Conservation (phyloP, 1,284 basidiomycete genomes). For the Sporisorium iseilematis-ciliati region DNA sequence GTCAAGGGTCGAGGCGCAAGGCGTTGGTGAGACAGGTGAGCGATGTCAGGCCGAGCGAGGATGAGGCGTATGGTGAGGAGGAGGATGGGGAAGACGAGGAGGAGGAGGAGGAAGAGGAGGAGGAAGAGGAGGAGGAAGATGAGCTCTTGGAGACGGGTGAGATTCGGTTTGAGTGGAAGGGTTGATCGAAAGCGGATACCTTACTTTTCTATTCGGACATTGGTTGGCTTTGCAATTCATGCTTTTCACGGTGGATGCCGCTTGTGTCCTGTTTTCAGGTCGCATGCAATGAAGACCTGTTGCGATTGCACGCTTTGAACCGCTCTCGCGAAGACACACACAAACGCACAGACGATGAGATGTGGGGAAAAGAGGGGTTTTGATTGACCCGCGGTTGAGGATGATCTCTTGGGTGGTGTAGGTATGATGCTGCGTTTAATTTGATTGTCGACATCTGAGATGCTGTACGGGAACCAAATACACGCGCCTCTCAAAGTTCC, state of each 20-base stretch:
- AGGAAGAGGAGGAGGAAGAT: constrained; percentile 50
- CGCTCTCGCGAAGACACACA: too few relatives aligned
- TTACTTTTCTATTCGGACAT: neutral
- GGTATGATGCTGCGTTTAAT: too few relatives aligned
- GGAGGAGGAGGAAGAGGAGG: constrained; percentile 31
- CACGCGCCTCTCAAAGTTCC: too few relatives aligned
- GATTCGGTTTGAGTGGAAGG: constrained; percentile 67
- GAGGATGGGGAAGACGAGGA: constrained; percentile 45
- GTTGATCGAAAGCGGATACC: neutral
- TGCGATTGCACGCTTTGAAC: too few relatives aligned
- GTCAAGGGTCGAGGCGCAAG: neutral
- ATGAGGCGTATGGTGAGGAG: constrained; percentile 34
- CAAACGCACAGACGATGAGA: too few relatives aligned
- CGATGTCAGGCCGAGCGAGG: constrained; percentile 18
- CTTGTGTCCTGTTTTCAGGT: neutral
- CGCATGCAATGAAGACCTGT: too few relatives aligned
- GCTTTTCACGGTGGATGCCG: neutral
- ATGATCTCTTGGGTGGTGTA: too few relatives aligned
- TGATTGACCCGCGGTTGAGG: too few relatives aligned
- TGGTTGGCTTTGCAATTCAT: neutral
- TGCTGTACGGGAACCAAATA: too few relatives aligned
- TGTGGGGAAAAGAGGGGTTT: too few relatives aligned
- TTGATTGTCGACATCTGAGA: too few relatives aligned
- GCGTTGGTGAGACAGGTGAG: constrained; percentile 17
- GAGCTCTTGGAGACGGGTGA: constrained; percentile 66